phyloP scores from a whole-genome alignment of 2,329 filamentous ascomycete species.

The Periconia digitata region DNA sequence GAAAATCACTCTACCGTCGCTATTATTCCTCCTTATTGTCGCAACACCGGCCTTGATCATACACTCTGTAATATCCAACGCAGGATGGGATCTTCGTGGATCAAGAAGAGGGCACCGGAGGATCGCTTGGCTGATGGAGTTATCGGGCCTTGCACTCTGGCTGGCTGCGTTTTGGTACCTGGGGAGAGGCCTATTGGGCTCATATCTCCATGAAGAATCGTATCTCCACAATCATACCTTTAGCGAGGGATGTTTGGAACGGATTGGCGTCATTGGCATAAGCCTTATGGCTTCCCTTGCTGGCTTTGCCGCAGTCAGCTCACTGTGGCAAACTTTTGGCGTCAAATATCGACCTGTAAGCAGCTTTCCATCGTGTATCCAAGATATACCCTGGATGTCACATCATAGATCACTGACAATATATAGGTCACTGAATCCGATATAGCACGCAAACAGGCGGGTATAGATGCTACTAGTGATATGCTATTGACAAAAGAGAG shows the following conservation, averaged over 20 bases:
- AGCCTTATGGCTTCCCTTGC: conserved; percentile 85
- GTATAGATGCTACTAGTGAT: conserved; percentile 75
- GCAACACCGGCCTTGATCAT: conserved; percentile 80
- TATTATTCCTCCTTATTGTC: conserved; percentile 72
- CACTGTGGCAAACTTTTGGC: conserved; percentile 81
- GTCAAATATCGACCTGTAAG: conserved; percentile 60
- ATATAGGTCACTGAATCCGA: conserved; percentile 68
- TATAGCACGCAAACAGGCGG: conserved; percentile 74
- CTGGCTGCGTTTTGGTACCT: conserved; percentile 76
- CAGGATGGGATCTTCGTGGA: conserved; percentile 65
- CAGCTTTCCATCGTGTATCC: too few relatives aligned
- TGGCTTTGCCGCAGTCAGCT: conserved; percentile 85
- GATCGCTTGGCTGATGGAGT: conserved; percentile 66
- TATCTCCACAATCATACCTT: conserved; percentile 49
- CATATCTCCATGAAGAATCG: conserved; percentile 51
- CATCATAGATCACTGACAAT: too few relatives aligned
- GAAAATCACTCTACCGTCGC: conserved; percentile 66
- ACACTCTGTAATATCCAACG: conserved; percentile 60
- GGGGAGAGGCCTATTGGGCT: conserved; percentile 63
- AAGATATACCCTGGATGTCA: too few relatives aligned
- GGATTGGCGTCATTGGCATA: conserved; percentile 83
- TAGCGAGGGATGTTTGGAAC: conserved; percentile 59
- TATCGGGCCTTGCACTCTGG: conserved; percentile 66
- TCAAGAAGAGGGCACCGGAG: conserved; percentile 59
- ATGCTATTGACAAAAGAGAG: conserved; percentile 77